Conservation (phyloP, 2,329 filamentous ascomycete genomes). For the Botrytis aclada region DNA sequence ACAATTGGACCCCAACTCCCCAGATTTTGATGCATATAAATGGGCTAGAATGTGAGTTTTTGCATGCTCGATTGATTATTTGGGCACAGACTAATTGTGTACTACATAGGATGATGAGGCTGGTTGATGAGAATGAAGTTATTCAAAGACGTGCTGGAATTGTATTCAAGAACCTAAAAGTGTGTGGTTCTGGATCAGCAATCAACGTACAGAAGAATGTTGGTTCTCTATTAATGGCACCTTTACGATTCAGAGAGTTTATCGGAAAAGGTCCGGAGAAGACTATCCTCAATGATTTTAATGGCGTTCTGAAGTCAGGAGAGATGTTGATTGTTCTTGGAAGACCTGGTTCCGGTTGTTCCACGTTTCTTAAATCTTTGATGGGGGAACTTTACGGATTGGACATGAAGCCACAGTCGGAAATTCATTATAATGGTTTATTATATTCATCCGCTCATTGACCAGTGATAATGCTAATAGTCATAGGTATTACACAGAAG, state of each 20-base stretch:
- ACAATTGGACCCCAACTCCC: conserved; percentile 49
- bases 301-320: conserved; percentile 60
- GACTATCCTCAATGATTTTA: conserved; percentile 60
- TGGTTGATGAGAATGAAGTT: conserved; percentile 55
- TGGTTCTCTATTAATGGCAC: conserved; percentile 54
- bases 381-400: conserved; percentile 58
- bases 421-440: conserved; percentile 60
- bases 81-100: neutral
- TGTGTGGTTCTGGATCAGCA: conserved; percentile 64
- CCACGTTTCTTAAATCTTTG: conserved; percentile 60
- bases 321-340: conserved; percentile 69
- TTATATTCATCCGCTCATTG: conserved; percentile 52
- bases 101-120: conserved; percentile 34
- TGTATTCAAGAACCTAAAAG: conserved; percentile 61
- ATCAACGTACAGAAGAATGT: conserved; percentile 69
- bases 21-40: conserved; percentile 31
- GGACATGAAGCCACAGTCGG: conserved; percentile 48
- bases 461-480: conserved; percentile 47
- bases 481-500: conserved; percentile 45
- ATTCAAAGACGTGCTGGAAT: conserved; percentile 55
- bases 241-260: conserved; percentile 55
- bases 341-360: conserved; percentile 62
- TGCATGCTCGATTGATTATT: neutral
- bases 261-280: conserved; percentile 52
- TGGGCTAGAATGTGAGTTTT: conserved; percentile 29